Base-by-base conservation (phyloP, 139 green algal genomes). In the Auxenochlorella pyrenoidosa region DNA sequence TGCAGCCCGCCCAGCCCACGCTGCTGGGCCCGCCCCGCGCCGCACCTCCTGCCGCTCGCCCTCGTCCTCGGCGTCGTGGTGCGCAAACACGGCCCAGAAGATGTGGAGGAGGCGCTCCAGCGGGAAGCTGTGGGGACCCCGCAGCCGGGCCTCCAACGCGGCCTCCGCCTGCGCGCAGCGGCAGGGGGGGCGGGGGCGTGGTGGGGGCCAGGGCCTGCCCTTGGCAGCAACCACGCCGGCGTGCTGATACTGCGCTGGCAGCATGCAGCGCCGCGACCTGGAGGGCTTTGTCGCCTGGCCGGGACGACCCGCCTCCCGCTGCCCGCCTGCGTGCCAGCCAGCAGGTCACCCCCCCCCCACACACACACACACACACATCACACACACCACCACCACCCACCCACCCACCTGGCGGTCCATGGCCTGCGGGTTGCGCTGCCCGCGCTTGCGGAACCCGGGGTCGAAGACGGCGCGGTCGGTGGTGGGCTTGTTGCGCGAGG, bases 61-160 rank as follows among this genome's bases (percentile, higher is more conserved):
- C 51, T 90, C 79, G 21, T 84, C 86, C 38, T 88, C 68, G 15
- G 59, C 83, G 8, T 73, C 58, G 18, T 92, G 70, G 34, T 78
- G 63, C 15, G 54, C 76, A 60, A 87, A 90, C 43, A 96, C 86
- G 51, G 80, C 83, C 68, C 91, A 94, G 88, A 94, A 96, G 71
- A 93, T 92, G 58, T 92, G 87, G 54, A 93, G 87, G 72, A 95
- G 84, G 43, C 94, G 92, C 83, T 94, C 93, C 28, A 95, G 91
- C 15, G 93, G 90, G 76, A 96, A 96, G 51, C 82, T 40, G 88
- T 93, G 90, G 0, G 92, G 91, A 3, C 94, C 94, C 54, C 89
- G 87, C 63, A 95, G 79, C 66, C 75, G 54, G 28, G 90, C 89
- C 82, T 95, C 93, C 30, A 82, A 71, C 30, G 93, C 93, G 0